A percentile compares a stretch with the other conserved stretches of the same genome.
These are phyloP conservation scores for Wickerhamiella cacticola DNA, from an alignment of 805 yeast species.

Conservation along the genomic window DNA sequence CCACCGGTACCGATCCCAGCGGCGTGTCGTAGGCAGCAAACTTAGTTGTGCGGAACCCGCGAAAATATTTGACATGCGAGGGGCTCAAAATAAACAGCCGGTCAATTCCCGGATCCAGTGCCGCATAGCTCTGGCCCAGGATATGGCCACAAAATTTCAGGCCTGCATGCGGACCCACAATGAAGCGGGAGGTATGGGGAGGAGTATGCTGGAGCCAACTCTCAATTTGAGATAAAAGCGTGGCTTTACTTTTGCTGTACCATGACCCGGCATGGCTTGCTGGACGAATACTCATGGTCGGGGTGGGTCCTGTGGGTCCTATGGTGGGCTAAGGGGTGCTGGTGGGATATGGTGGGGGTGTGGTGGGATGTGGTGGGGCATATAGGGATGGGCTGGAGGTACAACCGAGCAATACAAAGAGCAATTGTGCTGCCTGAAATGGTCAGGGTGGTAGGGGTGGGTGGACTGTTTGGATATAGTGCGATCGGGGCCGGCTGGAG, in stretches of 20 bases:
- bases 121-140: conserved; percentile 62
- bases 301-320: no score
- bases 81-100: conserved; percentile 82
- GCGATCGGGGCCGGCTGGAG: no score
- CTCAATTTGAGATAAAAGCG: conserved; percentile 42
- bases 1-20: conserved; percentile 61
- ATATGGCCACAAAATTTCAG: conserved; percentile 68
- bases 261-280: conserved; percentile 90
- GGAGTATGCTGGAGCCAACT: conserved; percentile 34
- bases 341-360: no score
- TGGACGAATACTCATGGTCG: conserved; percentile 29
- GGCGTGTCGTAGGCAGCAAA: conserved; percentile 66
- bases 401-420: no score
- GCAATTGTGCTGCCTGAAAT: no score
- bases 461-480: no score
- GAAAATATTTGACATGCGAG: conserved; percentile 77
- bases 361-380: no score
- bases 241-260: conserved; percentile 45
- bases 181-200: conserved; percentile 28
- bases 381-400: no score
- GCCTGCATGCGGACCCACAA: conserved; percentile 81
- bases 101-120: conserved; percentile 48
- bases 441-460: no score
- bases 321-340: no score
- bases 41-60: conserved; percentile 42